These are phyloP conservation scores for Metschnikowia noctiluminum DNA, from an alignment of 805 yeast species.

Conservation along the genomic window DNA sequence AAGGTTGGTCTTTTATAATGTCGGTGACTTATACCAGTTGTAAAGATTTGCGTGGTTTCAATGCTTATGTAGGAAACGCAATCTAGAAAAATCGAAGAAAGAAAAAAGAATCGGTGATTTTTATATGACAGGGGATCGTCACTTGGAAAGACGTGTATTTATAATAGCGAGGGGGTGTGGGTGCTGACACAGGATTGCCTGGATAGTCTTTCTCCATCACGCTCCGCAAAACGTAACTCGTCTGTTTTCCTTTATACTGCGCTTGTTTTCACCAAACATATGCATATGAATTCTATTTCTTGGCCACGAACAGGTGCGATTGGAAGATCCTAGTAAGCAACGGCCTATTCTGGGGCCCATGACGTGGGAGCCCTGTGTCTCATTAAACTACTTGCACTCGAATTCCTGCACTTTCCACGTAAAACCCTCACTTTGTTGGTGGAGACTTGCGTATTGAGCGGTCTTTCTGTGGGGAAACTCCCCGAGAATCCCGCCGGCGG, in stretches of 20 bases:
- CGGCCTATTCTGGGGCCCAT: neutral
- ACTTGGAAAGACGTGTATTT: neutral
- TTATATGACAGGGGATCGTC: no score
- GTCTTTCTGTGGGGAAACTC: neutral
- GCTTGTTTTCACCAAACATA: neutral
- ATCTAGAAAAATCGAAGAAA: neutral
- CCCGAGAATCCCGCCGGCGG: conserved; percentile 1
- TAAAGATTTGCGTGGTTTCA: no score
- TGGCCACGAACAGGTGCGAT: neutral
- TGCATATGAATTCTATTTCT: neutral
- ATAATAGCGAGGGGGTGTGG: neutral
- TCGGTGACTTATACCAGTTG: no score
- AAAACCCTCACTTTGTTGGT: neutral
- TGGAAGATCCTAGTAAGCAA: neutral
- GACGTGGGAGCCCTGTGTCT: conserved; percentile 4
- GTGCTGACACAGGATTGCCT: neutral
- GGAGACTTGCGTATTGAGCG: neutral
- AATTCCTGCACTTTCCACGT: neutral
- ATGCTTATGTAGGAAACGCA: neutral
- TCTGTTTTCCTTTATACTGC: neutral
- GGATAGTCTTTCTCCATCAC: neutral
- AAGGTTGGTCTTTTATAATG: no score
- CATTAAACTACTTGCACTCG: neutral
- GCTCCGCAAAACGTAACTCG: neutral
- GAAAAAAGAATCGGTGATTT: no score